Percentiles rank a stretch among this genome's conserved stretches.
Conservation (phyloP, 305 asterid species). For the Fraxinus xanthoxyloides region DNA sequence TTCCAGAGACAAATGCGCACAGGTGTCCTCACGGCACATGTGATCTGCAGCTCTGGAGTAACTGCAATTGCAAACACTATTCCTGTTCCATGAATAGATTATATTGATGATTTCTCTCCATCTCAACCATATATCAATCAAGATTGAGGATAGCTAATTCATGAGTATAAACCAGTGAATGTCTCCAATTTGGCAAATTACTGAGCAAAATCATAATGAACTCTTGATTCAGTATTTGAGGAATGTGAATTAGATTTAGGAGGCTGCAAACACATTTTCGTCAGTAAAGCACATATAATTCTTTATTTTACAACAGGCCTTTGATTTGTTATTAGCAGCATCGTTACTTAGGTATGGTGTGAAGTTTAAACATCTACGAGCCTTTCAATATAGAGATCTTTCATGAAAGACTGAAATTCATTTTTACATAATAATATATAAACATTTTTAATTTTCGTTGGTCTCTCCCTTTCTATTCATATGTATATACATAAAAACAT, state of each 20-base stretch:
- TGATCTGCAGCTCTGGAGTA: constrained; percentile 70
- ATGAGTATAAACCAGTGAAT: constrained; percentile 19
- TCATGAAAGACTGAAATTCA: neutral
- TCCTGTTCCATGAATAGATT: constrained; percentile 57
- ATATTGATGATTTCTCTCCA: constrained; percentile 15
- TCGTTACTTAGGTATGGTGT: neutral
- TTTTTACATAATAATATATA: neutral
- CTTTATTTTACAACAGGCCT: neutral
- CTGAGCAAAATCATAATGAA: neutral
- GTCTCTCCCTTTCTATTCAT: neutral
- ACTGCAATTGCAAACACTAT: constrained; percentile 81
- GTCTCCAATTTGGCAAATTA: constrained; percentile 21
- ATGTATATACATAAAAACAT: neutral
- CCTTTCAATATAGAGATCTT: neutral
- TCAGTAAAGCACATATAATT: neutral
- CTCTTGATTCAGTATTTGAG: neutral
- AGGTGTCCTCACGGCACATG: constrained; percentile 91
- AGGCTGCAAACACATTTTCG: constrained; percentile 2
- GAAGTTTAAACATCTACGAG: neutral
- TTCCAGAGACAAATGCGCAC: constrained; percentile 77
- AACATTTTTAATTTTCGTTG: neutral
- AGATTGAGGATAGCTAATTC: constrained; percentile 11
- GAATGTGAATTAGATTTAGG: constrained; percentile 7
- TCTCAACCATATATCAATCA: constrained; percentile 22
- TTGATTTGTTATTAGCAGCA: neutral